A percentile compares a stretch with the other conserved stretches of the same genome.
These are phyloP conservation scores for Barbatosphaeria neglecta DNA, from an alignment of 495 filamentous ascomycete species.

Conservation along the genomic window DNA sequence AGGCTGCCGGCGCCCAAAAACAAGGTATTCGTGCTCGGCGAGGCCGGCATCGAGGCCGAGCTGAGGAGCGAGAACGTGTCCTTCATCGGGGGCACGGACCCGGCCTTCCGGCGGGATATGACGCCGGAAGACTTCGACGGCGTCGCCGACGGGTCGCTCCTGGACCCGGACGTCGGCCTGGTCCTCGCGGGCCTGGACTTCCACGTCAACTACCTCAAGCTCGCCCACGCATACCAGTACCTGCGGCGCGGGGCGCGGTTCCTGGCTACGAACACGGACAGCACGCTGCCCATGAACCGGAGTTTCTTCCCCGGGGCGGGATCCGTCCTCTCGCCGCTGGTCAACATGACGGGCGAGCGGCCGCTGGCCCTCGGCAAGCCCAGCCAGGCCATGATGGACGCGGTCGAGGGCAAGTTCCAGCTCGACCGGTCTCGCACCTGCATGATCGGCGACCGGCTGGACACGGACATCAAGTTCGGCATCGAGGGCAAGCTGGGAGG, in stretches of 20 bases:
- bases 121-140: constrained; percentile 63
- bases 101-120: constrained; percentile 60
- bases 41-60: constrained; percentile 84
- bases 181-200: constrained; percentile 87
- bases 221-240: constrained; percentile 74
- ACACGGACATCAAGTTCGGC: constrained; percentile 95
- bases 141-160: constrained; percentile 60
- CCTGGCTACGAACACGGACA: constrained; percentile 86
- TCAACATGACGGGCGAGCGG: constrained; percentile 57
- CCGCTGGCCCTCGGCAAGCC: constrained; percentile 83
- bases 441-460: constrained; percentile 90
- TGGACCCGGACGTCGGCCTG: constrained; percentile 80
- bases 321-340: constrained; percentile 64
- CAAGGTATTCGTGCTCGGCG: constrained; percentile 90
- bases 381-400: constrained; percentile 98
- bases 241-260: constrained; percentile 74
- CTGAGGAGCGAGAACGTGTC: constrained; percentile 62
- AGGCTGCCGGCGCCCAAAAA: constrained; percentile 62
- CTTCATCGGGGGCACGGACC: constrained; percentile 85
- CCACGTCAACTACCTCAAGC: constrained; percentile 89
- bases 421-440: constrained; percentile 77
- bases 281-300: constrained; percentile 67
- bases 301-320: constrained; percentile 88
- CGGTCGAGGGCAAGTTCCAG: constrained; percentile 87
- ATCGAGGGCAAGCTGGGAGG: constrained; percentile 84